Evolutionary conservation across 306 rosid genomes (phyloP), one percentile per base, ranked within the genome.

Genomic region (Herpetospermum pedunculosum): DNA sequence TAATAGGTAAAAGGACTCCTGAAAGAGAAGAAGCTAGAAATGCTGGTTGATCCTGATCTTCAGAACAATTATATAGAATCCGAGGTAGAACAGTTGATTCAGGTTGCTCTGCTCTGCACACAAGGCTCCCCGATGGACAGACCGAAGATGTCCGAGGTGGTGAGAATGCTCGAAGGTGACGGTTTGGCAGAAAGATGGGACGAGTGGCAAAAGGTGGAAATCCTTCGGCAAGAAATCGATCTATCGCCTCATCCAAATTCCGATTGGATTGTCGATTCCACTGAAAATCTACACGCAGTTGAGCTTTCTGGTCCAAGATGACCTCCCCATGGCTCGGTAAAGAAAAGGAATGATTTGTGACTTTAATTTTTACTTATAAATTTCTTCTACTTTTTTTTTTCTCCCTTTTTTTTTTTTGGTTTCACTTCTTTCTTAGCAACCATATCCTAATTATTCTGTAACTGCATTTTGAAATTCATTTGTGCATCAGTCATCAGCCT

Each of bases 171-270:
- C 0, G 99, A 94, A 87, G 96, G 99, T 0, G 99, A 89, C 30
- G 99, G 99, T 37, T 84, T 94, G 88, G 99, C 95, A 1, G 99
- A 94, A 83, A 86, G 93, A 84, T 94, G 99, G 99, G 97, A 94
- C 28, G 97, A 94, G 79, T 94, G 99, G 99, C 99, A 91, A 59
- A 94, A 94, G 81, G 95, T 88, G 8, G 97, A 94, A 76, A 94
- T 94, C 71, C 97, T 88, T 34, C 90, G 96, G 7, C 99, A 94
- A 60, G 97, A 94, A 74, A 88, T 91, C 72, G 99, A 94, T 71
- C 81, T 94, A 35, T 90, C 96, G 16, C 95, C 96, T 19, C 96
- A 94, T 80, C 97, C 92, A 1, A 88, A 77, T 70, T 94, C 96
- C 0, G 99, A 91, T 77, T 94, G 99, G 97, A 91, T 94, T 19